Conservation (phyloP, 257 asterid species). For the Solanum ahanhuiri region DNA sequence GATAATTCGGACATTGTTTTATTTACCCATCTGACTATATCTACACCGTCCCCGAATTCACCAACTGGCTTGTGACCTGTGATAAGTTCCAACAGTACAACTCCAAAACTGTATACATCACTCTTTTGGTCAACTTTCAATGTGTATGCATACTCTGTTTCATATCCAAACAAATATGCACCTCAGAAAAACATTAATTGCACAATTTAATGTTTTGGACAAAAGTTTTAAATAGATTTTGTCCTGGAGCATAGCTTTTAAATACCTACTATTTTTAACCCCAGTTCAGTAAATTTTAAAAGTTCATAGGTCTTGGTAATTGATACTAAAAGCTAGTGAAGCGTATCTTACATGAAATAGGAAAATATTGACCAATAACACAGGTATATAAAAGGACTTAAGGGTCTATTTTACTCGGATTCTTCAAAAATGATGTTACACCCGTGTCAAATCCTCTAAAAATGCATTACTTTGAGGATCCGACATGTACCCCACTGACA, state of each 20-base stretch:
- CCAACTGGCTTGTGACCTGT: slow-evolving; percentile 80
- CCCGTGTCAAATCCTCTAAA: not conserved
- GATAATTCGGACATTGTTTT: slow-evolving; percentile 41
- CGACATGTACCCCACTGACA: not conserved
- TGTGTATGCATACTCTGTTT: slow-evolving; percentile 82
- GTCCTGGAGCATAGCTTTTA: not conserved
- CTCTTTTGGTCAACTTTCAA: slow-evolving; percentile 75
- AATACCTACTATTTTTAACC: not conserved
- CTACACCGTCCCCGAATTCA: slow-evolving; percentile 85
- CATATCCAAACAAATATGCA: not conserved
- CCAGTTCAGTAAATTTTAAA: not conserved
- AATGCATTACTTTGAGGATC: not conserved
- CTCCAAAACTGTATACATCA: slow-evolving; percentile 91
- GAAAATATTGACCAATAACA: not conserved
- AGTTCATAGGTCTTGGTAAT: not conserved
- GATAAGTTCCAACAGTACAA: slow-evolving; percentile 68
- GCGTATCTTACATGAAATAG: not conserved
- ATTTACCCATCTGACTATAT: slow-evolving; percentile 77
- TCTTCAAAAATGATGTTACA: not conserved
- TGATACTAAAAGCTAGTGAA: not conserved
- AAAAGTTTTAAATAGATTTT: not conserved
- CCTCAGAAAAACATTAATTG: not conserved
- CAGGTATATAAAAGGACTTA: not conserved
- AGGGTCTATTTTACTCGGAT: not conserved
- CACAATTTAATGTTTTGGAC: not conserved